Base-by-base conservation (phyloP, 306 rosid species). In the Adenanthera pavonina region DNA sequence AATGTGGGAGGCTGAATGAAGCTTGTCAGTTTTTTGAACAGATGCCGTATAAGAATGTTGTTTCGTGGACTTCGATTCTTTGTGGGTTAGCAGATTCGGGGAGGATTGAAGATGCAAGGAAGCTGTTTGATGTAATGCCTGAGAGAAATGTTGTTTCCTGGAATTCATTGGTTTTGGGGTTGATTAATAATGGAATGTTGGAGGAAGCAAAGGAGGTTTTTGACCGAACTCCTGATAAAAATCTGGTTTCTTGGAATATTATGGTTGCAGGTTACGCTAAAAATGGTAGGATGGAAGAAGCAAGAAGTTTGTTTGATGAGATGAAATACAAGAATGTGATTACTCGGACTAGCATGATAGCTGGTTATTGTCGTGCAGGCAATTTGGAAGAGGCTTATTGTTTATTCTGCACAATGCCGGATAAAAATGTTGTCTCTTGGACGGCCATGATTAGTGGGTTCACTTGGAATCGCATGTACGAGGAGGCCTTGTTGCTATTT, bases 371-470 rank as follows among this genome's bases (percentile, higher is more conserved):
- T 82, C 86, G 91, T 77, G 82, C 51, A 19, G 92, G 93, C 3
- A 38, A 86, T 35, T 85, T 91, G 56, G 90, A 85, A n/a, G 89
- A 75, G 68, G 98, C 86, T 76, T 89, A 74, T 76, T 35, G 62
- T 53, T 83, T 91, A 68, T 94, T 91, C 73, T 38, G 7, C 70
- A 82, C 41, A 54, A 90, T 89, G 94, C 92, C 92, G 0, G 92
- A 85, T 83, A 87, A 82, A 82, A 93, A 93, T 79, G 82, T 91
- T 57, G 88, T 93, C 78, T 30, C 97, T 78, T 91, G 94, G 97
- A 91, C 97, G 7, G 94, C 97, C 62, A 93, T 93, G 97, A 89
- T 93, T 72, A 87, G 94, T 43, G 73, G 94, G 47, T 90, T 85
- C 71, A 66, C 91, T 57, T 81, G 98, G 98, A 91, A 93, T 79